These are phyloP conservation scores for Amylocystis lapponica DNA, from an alignment of 768 basidiomycete species.

Conservation along the genomic window DNA sequence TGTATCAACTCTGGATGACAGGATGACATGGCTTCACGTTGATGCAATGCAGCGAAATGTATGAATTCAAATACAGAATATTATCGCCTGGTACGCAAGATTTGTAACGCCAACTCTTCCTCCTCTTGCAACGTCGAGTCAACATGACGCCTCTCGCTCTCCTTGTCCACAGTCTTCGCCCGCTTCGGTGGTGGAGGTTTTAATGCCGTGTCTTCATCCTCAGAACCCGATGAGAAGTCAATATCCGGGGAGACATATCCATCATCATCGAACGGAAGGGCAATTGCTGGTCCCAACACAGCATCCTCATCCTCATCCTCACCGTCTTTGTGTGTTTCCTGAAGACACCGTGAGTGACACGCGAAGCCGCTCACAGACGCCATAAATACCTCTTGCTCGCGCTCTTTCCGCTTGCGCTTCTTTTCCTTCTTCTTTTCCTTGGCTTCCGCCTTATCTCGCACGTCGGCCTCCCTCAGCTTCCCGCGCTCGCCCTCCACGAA, in stretches of 20 bases:
- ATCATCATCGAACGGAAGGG: conserved; percentile 39
- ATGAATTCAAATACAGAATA: neutral
- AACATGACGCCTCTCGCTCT: neutral
- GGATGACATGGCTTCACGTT: no score
- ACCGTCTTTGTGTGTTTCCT: conserved; percentile 20
- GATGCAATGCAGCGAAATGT: no score
- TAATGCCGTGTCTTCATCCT: conserved; percentile 3
- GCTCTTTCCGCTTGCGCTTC: conserved; percentile 87
- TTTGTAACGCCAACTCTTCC: conserved; percentile 15
- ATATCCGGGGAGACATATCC: conserved; percentile 73
- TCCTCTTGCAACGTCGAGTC: conserved; percentile 11
- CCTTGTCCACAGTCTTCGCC: neutral
- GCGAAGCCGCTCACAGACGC: no score
- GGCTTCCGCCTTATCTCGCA: conserved; percentile 74
- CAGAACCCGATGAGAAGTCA: conserved; percentile 26
- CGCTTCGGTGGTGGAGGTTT: conserved; percentile 12
- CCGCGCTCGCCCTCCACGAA: conserved; percentile 73
- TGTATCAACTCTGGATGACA: no score
- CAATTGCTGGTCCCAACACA: conserved; percentile 23
- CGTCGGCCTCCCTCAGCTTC: conserved; percentile 66
- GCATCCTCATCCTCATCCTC: conserved; percentile 14
- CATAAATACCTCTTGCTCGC: conserved; percentile 40
- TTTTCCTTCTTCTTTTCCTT: conserved; percentile 87
- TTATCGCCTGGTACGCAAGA: conserved; percentile 14
- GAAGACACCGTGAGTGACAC: conserved; percentile 11